Evolutionary conservation across 495 filamentous ascomycete species (phyloP).

Genomic region (Friedmanniomyces endolithicus): DNA sequence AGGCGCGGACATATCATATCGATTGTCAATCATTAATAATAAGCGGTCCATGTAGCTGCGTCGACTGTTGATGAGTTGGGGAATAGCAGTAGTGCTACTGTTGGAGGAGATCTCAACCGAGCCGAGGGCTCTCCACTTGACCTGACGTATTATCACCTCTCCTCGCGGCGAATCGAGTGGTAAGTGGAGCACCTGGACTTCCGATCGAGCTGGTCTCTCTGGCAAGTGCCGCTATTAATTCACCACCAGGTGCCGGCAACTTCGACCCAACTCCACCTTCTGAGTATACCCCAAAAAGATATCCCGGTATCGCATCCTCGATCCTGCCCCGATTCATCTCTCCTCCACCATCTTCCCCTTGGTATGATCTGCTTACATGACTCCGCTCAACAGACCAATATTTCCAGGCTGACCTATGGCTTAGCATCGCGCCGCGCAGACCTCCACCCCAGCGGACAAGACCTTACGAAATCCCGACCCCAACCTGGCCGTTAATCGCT

Average conservation of each 20-base stretch:
- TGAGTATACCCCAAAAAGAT: not conserved
- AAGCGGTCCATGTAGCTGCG: not conserved
- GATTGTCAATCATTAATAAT: not conserved
- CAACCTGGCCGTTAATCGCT: not conserved
- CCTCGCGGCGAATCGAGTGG: not conserved
- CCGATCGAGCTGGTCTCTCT: not conserved
- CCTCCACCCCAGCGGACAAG: not conserved
- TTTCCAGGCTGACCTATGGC: not conserved
- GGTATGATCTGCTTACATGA: not conserved
- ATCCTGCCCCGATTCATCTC: not conserved
- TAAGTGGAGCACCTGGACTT: not conserved
- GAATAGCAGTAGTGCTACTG: too few relatives aligned
- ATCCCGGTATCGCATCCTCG: not conserved
- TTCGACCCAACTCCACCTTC: not conserved
- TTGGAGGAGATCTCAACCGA: too few relatives aligned
- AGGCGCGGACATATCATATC: not conserved
- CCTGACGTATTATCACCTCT: too few relatives aligned
- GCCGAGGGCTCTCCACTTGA: too few relatives aligned
- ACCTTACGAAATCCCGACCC: not conserved
- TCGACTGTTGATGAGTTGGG: not conserved
- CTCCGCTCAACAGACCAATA: not conserved
- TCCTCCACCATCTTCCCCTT: not conserved
- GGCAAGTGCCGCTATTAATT: not conserved
- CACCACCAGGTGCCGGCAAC: not conserved
- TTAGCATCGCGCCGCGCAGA: not conserved